Evolutionary conservation across 495 filamentous ascomycete species (phyloP).

Genomic region (Hypoxylon lenormandii): DNA sequence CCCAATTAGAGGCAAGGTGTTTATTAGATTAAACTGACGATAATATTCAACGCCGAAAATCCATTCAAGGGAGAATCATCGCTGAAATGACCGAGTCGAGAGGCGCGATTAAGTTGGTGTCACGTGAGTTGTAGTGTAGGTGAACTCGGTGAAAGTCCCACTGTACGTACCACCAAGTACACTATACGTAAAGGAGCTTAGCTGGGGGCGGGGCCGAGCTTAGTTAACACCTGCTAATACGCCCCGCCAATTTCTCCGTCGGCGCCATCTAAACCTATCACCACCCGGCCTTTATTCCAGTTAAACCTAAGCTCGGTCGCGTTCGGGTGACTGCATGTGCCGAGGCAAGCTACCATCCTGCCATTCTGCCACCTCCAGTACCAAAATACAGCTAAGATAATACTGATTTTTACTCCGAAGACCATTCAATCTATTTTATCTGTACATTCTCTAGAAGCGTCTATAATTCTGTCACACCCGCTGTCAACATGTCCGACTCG

Average conservation of each 20-base stretch:
- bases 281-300: too few relatives aligned
- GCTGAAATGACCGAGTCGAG: conserved; percentile 30
- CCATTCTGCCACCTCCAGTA: too few relatives aligned
- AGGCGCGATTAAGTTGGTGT: conserved; percentile 33
- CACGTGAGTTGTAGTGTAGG: conserved; percentile 27
- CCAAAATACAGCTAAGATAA: too few relatives aligned
- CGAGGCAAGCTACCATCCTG: too few relatives aligned
- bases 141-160: conserved; percentile 22
- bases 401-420: too few relatives aligned
- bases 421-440: conserved; percentile 2
- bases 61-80: conserved; percentile 20
- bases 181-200: not conserved
- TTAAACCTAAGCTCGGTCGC: too few relatives aligned
- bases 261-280: too few relatives aligned
- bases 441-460: too few relatives aligned
- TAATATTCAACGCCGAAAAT: conserved; percentile 9
- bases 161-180: not conserved
- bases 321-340: too few relatives aligned
- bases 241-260: not conserved
- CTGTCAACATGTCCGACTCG: conserved; percentile 23
- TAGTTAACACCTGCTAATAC: not conserved
- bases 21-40: conserved; percentile 8
- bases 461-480: not conserved
- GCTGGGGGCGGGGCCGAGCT: not conserved
- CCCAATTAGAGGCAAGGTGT: conserved; percentile 3